Evolutionary conservation across 1,139 yeast species (phyloP).

Genomic region (Lizanozyma gosingica): DNA sequence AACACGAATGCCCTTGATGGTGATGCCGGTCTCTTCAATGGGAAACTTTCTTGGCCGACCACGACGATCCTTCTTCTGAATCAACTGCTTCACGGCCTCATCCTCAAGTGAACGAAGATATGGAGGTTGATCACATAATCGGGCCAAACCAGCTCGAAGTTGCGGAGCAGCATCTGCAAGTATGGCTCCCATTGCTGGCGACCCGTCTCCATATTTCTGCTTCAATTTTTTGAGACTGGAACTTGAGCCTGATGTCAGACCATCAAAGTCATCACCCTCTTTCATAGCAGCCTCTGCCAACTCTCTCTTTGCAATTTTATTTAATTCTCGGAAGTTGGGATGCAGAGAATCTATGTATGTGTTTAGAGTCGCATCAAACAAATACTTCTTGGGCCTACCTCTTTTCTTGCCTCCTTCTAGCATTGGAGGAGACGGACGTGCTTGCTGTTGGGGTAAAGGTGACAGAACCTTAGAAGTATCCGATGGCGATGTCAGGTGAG

Average conservation of each 20-base stretch:
- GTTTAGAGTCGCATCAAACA: slow-evolving; percentile 34
- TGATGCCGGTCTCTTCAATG: slow-evolving; percentile 39
- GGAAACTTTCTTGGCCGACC: slow-evolving; percentile 49
- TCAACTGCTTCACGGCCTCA: slow-evolving; percentile 14
- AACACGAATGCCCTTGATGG: slow-evolving; percentile 38
- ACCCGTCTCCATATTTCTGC: neutral
- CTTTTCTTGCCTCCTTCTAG: slow-evolving; percentile 26
- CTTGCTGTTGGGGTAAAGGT: neutral
- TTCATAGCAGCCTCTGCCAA: slow-evolving; percentile 2
- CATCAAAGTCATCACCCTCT: neutral
- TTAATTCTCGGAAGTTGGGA: slow-evolving; percentile 34
- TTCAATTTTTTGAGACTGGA: too few species aligned
- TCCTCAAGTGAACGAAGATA: slow-evolving; percentile 20
- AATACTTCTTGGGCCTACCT: slow-evolving; percentile 37
- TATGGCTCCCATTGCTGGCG: neutral
- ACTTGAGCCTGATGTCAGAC: neutral
- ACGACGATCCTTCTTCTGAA: slow-evolving; percentile 34
- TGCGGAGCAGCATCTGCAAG: neutral
- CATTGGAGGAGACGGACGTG: slow-evolving; percentile 3
- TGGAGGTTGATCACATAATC: slow-evolving; percentile 21
- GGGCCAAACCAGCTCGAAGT: slow-evolving; percentile 8
- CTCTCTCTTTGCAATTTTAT: slow-evolving; percentile 11
- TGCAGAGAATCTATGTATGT: slow-evolving; percentile 36
- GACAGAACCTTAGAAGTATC: too few species aligned
- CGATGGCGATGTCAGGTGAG: too few species aligned